Percentiles rank a stretch among this genome's conserved stretches.
Conservation (phyloP, 345 rosid species). For the Ceriops zippeliana region DNA sequence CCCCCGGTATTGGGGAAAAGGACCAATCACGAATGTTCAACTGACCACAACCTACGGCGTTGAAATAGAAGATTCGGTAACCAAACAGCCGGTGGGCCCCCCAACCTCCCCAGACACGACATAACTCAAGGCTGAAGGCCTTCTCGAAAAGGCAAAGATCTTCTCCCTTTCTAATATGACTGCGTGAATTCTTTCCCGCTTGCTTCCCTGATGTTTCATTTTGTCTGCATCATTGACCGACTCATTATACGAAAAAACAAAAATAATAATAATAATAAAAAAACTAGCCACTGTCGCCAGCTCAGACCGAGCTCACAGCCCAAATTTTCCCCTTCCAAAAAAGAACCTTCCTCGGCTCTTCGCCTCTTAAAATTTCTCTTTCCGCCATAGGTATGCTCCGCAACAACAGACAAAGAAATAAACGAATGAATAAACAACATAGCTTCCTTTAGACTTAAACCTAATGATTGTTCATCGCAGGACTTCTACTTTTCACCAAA, state of each 20-base stretch:
- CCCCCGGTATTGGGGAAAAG: background rate
- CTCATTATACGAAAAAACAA: background rate
- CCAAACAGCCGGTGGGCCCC: background rate
- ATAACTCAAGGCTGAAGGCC: background rate
- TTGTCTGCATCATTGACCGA: slow-evolving; percentile 10
- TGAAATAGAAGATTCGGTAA: slow-evolving; percentile 15
- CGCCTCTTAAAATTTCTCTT: too few relatives aligned
- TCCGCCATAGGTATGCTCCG: too few relatives aligned
- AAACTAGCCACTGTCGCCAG: background rate
- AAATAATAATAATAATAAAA: too few relatives aligned
- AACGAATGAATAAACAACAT: too few relatives aligned
- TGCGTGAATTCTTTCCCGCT: background rate
- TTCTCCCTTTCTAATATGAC: background rate
- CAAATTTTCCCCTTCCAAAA: background rate
- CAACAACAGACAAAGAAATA: too few relatives aligned
- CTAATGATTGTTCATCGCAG: background rate
- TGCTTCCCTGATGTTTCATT: background rate
- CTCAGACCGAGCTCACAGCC: background rate
- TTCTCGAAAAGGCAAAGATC: background rate
- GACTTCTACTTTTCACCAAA: background rate
- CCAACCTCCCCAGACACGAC: background rate
- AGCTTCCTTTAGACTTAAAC: too few relatives aligned
- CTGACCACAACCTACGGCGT: slow-evolving; percentile 16
- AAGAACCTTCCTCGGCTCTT: too few relatives aligned
- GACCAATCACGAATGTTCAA: background rate